Base-by-base conservation (phyloP, 192 early-diverging fungal genomes). In the Mortierella claussenii region DNA sequence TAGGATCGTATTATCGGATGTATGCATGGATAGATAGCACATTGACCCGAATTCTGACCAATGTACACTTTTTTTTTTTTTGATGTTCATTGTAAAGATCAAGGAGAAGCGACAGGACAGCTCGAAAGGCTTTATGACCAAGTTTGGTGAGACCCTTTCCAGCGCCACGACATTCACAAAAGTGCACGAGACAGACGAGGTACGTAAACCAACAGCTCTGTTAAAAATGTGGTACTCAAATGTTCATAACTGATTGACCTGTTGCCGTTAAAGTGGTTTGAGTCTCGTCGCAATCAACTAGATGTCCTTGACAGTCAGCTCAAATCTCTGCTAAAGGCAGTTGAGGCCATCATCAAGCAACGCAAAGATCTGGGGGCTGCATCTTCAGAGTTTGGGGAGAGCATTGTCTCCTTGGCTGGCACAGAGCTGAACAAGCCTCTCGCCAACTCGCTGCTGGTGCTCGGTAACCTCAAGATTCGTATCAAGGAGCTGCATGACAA, bases 381-480 rank as follows among this genome's bases (percentile, higher is more conserved):
- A 3, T 89, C 88, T 4, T 78, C 82, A n/a, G 96, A 95, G 65
- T 89, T 96, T 66, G 93, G 92, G 34, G 90, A 93, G 52, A 86
- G 85, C n/a, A 85, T 97, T 54, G 78, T 89, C 24, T 83, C 89
- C 3, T 82, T 98, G 44, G 87, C 89, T 1, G 83, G 83, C 1
- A 84, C 88, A 44, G 92, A 97, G 64, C 71, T 88, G n/a, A 91
- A 89, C 64, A 84, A 84, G 50, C 79, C 86, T 1, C 62, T 96
- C 21, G 82, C 90, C 18, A 83, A 82, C 50, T 87, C 91, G 23
- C 70, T 98, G 42, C 84, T 82, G 4, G 81, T 87, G 26, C 81
- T 98, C 43, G 93, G 90, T 6, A 87, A 91, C 47, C 85, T 96
- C 51, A 94, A 96, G 65, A 89, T 91, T 60, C 81, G 87, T 51